Conservation (phyloP, 2,329 filamentous ascomycete species). For the Colletotrichum somersetense region DNA sequence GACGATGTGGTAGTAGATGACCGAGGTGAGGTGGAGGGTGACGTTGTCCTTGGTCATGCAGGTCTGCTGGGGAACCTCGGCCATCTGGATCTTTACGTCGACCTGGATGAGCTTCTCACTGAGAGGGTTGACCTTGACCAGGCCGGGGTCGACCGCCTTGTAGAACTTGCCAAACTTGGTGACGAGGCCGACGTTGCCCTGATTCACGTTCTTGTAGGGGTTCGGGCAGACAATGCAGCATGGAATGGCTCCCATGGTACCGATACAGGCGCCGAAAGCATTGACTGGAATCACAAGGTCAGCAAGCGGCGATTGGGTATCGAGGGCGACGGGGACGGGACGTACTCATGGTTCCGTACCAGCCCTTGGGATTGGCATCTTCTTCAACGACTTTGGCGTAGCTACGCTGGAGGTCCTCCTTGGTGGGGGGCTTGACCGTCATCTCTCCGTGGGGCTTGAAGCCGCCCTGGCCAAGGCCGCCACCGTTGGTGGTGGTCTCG, state of each 20-base stretch:
- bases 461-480: conserved; percentile 49
- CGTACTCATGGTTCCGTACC: conserved; percentile 90
- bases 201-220: conserved; percentile 91
- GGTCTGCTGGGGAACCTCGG: conserved; percentile 91
- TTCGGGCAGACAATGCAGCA: conserved; percentile 95
- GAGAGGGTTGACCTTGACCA: conserved; percentile 97
- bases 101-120: conserved; percentile 91
- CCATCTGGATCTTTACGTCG: conserved; percentile 98
- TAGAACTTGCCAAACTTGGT: conserved; percentile 97
- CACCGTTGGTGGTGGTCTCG: conserved; percentile 41
- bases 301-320: conserved; percentile 2
- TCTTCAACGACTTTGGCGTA: conserved; percentile 76
- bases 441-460: conserved; percentile 69
- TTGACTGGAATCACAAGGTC: conserved; percentile 66
- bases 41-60: conserved; percentile 99
- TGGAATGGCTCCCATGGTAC: conserved; percentile 86
- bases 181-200: conserved; percentile 95
- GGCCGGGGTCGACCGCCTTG: conserved; percentile 93
- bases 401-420: conserved; percentile 86
- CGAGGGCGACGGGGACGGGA: conserved; percentile 41
- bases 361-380: conserved; percentile 80
- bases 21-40: conserved; percentile 90
- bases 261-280: conserved; percentile 78
- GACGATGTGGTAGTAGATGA: conserved; percentile 99
- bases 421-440: conserved; percentile 81